Evolutionary conservation across 2,329 filamentous ascomycete species (phyloP), one percentile per base, ranked within the genome.

Genomic region (Plenodomus biglobosus): DNA sequence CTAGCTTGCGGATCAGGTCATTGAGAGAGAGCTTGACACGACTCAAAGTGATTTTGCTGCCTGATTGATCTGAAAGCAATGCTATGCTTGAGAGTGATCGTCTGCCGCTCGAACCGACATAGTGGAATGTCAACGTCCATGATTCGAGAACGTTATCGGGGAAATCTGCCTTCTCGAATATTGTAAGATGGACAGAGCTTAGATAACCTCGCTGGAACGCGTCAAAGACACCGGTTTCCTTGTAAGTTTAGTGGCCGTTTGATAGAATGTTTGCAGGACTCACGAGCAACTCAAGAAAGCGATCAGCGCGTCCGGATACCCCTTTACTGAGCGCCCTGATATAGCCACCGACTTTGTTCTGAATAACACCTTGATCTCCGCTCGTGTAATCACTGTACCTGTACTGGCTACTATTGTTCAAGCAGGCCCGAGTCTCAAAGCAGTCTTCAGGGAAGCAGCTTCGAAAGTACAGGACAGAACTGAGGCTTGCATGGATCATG

Each of bases 211-310:
- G 68, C 40, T 70, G 61, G 3, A 81, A 54, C 4, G 76, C 76
- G 16, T 75, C 70, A 53, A 79, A 80, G 2, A 75, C 75, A 7
- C 75, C 77, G 19, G 70, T 62, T 60, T 81, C 78, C 78, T 80
- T 44, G 3, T 32, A 32, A 3, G 3, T 32, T 32, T 15, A 32
- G 27, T 32, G 3, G 8, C 11, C 15, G 27, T 11, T 32, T 6
- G 8, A 32, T 15, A 15, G 15, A 32, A 15, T 32, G 27, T 11
- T 32, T 3, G 27, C 3, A 32, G 8, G 3, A 24, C 22, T 17
- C 36, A 51, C 48, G 19, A 51, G 17, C 17, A 47, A 15, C 17
- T 38, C 15, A 11, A 47, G 21, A 4, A 51, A 41, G 3, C 38
- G 37, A 34, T 51, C 48, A 10, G 42, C 48, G 3, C 48, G 40